These are phyloP conservation scores for Paramecium pentaurelia DNA, from an alignment of 73 alveolate genomes.

Conservation along the genomic window DNA sequence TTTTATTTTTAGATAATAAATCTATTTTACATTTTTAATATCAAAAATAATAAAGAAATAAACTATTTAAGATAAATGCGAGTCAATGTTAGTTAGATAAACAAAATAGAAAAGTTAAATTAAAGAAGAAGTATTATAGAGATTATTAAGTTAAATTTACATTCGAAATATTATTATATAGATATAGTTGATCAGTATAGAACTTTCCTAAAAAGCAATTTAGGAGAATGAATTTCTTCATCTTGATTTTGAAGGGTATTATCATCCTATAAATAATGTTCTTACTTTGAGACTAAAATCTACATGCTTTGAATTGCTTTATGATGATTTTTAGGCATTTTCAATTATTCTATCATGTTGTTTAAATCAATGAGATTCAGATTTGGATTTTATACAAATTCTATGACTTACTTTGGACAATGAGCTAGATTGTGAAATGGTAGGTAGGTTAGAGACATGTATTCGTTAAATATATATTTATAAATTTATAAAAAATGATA, in stretches of 20 bases:
- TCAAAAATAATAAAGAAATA: neutral
- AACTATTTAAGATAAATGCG: neutral
- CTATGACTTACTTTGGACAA: constrained; percentile 6
- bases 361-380: neutral
- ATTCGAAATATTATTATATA: neutral
- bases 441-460: neutral
- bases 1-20: too few species aligned
- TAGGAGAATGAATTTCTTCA: neutral
- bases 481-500: neutral
- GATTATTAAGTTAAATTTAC: neutral
- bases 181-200: neutral
- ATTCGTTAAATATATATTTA: constrained; percentile 8
- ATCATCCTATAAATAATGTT: neutral
- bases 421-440: constrained; percentile 14
- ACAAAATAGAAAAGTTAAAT: too few species aligned
- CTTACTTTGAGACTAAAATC: neutral
- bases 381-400: neutral
- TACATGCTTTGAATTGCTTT: neutral
- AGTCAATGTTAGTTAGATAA: too few species aligned
- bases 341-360: neutral
- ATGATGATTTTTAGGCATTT: neutral
- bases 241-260: neutral
- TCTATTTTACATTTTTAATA: neutral
- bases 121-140: neutral
- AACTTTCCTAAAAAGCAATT: neutral